phyloP scores from a whole-genome alignment of 2,329 filamentous ascomycete species.

The Phaeophleospora eucalypticola region DNA sequence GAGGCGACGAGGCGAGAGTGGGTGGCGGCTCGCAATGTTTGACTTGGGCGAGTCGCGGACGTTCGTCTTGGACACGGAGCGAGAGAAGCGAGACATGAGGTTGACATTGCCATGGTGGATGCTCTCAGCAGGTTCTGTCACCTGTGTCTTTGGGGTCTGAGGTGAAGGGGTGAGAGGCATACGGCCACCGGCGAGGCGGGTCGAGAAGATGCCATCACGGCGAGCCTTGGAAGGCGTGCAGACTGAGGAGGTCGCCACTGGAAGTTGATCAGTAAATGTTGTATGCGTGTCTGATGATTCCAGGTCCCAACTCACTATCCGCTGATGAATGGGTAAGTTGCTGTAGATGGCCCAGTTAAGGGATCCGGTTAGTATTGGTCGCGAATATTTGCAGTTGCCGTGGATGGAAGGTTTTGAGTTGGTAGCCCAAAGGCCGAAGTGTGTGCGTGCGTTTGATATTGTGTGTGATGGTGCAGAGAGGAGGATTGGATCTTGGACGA shows the following conservation, averaged over 20 bases:
- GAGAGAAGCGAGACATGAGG: constrained; percentile 72
- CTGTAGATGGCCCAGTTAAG: constrained; percentile 36
- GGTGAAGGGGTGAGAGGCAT: constrained; percentile 94
- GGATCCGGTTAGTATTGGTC: constrained; percentile 36
- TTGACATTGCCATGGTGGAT: constrained; percentile 70
- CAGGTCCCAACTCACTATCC: too few relatives aligned
- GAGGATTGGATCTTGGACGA: constrained; percentile 5
- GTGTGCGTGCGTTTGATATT: constrained; percentile 17
- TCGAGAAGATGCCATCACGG: constrained; percentile 86
- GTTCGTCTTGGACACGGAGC: constrained; percentile 60
- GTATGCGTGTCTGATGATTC: too few relatives aligned
- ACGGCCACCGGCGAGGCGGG: constrained; percentile 87
- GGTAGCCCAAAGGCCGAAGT: constrained; percentile 4
- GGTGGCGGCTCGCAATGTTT: constrained; percentile 73
- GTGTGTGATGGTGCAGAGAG: constrained; percentile 24
- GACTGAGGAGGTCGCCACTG: constrained; percentile 79
- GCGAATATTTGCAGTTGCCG: constrained; percentile 36
- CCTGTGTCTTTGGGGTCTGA: constrained; percentile 61
- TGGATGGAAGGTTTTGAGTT: constrained; percentile 23
- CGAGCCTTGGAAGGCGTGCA: constrained; percentile 85
- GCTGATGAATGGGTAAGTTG: constrained; percentile 23
- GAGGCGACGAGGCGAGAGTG: constrained; percentile 72
- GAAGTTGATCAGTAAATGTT: too few relatives aligned
- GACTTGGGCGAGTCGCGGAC: constrained; percentile 92
- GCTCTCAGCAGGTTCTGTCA: constrained; percentile 59